These are phyloP conservation scores for Nakazawaea holstii DNA, from an alignment of 805 yeast genomes.

Conservation along the genomic window DNA sequence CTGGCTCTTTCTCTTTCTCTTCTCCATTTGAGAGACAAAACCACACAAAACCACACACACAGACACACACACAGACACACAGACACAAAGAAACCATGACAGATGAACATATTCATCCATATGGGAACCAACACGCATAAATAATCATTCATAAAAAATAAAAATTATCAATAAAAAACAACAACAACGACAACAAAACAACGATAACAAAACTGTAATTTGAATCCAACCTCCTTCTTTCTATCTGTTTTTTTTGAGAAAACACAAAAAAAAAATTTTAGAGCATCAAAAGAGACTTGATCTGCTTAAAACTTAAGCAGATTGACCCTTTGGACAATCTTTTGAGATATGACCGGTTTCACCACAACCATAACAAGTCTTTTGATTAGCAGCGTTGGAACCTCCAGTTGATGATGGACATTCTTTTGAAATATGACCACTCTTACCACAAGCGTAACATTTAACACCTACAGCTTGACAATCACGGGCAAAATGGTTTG, in stretches of 20 bases:
- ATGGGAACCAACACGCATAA: neutral
- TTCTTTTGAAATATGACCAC: conserved; percentile 85
- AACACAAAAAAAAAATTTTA: neutral
- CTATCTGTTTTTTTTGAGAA: neutral
- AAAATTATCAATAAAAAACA: neutral
- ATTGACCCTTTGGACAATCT: conserved; percentile 44
- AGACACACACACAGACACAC: neutral
- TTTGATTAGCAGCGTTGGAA: conserved; percentile 32
- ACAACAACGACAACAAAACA: neutral
- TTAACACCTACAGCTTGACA: conserved; percentile 68
- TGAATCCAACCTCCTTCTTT: neutral
- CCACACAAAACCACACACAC: neutral
- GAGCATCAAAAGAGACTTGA: neutral
- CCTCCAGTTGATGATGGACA: conserved; percentile 58
- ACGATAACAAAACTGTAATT: neutral
- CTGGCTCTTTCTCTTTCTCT: neutral
- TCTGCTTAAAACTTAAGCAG: neutral
- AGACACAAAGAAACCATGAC: neutral
- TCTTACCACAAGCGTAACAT: conserved; percentile 90
- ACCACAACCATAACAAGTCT: conserved; percentile 72
- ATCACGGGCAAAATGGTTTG: conserved; percentile 90
- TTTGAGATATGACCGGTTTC: conserved; percentile 83
- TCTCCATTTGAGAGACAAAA: neutral
- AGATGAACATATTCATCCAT: neutral
- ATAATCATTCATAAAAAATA: neutral